phyloP scores from a whole-genome alignment of 176 grass and related monocot species.

The Oryza glaberrima region DNA sequence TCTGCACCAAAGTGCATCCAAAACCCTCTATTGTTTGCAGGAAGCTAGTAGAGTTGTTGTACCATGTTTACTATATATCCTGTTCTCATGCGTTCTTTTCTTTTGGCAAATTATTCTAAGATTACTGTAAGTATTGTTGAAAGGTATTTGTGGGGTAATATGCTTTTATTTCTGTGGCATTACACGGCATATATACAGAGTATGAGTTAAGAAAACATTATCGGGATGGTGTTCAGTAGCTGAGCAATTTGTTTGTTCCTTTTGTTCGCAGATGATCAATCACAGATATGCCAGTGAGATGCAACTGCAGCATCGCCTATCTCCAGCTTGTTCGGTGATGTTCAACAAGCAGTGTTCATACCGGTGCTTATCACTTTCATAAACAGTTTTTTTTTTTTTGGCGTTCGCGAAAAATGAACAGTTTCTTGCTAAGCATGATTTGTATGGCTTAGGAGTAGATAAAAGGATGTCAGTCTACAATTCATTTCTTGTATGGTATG shows the following conservation, averaged over 20 bases:
- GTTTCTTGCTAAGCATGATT: too few relatives aligned
- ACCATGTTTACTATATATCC: neutral
- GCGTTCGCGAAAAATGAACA: too few relatives aligned
- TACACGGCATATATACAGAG: neutral
- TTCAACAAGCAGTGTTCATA: slow-evolving; percentile 7
- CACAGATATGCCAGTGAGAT: neutral
- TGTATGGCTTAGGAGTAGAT: neutral
- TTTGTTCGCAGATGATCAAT: slow-evolving; percentile 27
- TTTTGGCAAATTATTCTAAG: slow-evolving; percentile 13
- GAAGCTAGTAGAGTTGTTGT: neutral
- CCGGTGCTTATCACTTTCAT: slow-evolving; percentile 18
- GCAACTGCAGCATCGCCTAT: neutral
- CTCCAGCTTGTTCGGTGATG: neutral
- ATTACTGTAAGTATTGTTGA: neutral
- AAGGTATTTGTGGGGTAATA: neutral
- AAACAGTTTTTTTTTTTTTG: neutral
- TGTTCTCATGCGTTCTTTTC: neutral
- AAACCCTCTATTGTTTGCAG: neutral
- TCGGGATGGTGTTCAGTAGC: neutral
- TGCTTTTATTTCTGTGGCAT: neutral
- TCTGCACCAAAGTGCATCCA: neutral
- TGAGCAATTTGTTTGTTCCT: neutral
- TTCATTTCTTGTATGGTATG: neutral
- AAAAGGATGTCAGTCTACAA: neutral
- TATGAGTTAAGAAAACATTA: neutral